A percentile compares a stretch with the other conserved stretches of the same genome.
These are phyloP conservation scores for Microdochium trichocladiopsis DNA, from an alignment of 2,329 filamentous ascomycete species.

Conservation along the genomic window DNA sequence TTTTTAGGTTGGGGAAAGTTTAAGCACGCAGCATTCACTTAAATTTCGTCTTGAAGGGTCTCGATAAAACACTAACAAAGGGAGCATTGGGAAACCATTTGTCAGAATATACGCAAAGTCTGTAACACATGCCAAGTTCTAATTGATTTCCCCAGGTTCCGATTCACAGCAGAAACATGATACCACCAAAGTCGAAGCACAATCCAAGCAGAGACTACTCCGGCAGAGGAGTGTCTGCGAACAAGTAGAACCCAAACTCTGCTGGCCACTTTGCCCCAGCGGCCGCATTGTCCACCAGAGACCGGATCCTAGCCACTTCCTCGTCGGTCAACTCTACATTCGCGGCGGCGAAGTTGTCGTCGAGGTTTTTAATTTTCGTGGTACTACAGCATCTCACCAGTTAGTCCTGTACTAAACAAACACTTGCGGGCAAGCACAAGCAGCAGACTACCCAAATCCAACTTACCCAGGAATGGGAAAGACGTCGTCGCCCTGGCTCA, in stretches of 20 bases:
- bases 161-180: too few species aligned
- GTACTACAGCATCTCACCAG: conserved; percentile 4
- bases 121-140: too few species aligned
- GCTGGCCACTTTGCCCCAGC: conserved; percentile 6
- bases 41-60: too few species aligned
- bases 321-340: conserved; percentile 16
- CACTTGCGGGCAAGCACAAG: neutral
- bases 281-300: conserved; percentile 13
- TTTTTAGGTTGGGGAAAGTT: too few species aligned
- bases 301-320: conserved; percentile 17
- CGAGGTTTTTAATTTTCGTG: conserved; percentile 6
- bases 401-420: neutral
- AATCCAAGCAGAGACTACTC: too few species aligned
- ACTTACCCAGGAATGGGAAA: conserved; percentile 22
- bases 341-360: conserved; percentile 15
- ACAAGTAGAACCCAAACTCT: conserved; percentile 5
- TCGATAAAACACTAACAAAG: too few species aligned
- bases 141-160: too few species aligned
- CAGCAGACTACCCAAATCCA: neutral
- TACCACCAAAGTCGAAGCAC: too few species aligned
- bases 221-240: conserved; percentile 8
- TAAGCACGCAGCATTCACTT: too few species aligned
- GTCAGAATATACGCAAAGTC: too few species aligned
- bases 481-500: conserved; percentile 35
- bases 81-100: too few species aligned